Base-by-base conservation (phyloP, 73 alveolate genomes). In the Paramecium tetraurelia region DNA sequence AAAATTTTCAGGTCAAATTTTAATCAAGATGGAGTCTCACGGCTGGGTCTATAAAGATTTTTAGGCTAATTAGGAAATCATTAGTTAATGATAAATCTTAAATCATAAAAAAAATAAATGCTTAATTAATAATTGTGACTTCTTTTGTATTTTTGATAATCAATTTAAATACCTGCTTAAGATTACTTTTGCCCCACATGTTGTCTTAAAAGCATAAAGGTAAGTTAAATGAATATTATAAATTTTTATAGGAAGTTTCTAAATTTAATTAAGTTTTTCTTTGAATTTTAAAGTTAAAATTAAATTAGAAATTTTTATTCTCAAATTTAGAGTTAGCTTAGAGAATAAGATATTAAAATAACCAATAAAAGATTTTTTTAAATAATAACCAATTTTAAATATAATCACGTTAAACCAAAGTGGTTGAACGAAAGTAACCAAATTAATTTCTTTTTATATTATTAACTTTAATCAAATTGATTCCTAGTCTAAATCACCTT, bases 401-500 rank as follows among this genome's bases (percentile, higher is more conserved):
- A 38, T 38, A 58, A 29, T 63, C 83, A 63, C 10, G 10, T 63
- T 63, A 71, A 71, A 71, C 58, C 36, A 71, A 71, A 36, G 86
- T 63, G 9, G 86, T 63, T 35, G 86, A 71, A 12, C 36, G 86
- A 33, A 71, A 71, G n/a, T 71, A 71, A 20, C 86, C 86, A 20
- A 71, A 22, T 71, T 59, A 71, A 0, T 35, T 38, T 33, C 36
- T 2, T 71, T 71, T 71, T 0, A 71, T 38, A 33, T 36, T 36
- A 20, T 35, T 27, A 20, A 71, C 12, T 63, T 21, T 31, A 71
- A 7, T 71, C 7, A 18, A 27, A 71, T 71, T 10, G 86, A 63
- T 35, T 71, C 86, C 21, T 71, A 71, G 36, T 71, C 86, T 35
- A 35, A 35, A 71, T 71, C 86, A 71, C 36, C 86, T 35, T 71